Base-by-base conservation (phyloP, 2,329 filamentous ascomycete species). In the Alternaria rosae region DNA sequence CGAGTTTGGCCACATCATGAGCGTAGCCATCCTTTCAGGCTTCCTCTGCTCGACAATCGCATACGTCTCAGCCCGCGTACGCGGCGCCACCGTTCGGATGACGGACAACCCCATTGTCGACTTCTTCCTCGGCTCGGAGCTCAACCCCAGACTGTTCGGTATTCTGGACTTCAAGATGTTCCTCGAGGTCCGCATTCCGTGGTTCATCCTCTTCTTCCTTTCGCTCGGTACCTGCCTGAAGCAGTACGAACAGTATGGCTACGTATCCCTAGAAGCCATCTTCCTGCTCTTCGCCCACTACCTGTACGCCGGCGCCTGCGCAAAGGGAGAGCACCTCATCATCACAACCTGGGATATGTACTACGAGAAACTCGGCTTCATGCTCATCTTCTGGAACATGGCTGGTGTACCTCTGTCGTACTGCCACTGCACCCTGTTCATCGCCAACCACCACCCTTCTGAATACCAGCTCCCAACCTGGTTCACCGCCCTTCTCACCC, bases 371-470 rank as follows among this genome's bases (percentile, higher is more conserved):
- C 94, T 92, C 88, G 93, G 93, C 54, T 97, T 97, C 84, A 97
- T 97, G 93, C 87, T 97, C 69, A 96, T 96, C 80, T 97, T 97
- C 87, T 97, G 93, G 93, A 97, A 97, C 81, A 85, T 97, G 78
- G 93, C 93, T 48, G 93, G 93, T 69, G 93, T 97, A 25, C 93
- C 93, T 13, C 85, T 97, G 54, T 93, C 89, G 57, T 97, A 97
- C 86, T 97, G 93, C 83, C 93, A 97, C 84, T 95, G 92, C 86
- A 94, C 92, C 51, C 88, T 97, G 72, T 97, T 92, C 82, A 86
- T 97, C 53, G 93, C 93, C 69, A 94, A 91, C 80, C 93, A 96
- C 79, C 82, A 91, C 73, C 91, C 94, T 0, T 85, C 88, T 35
- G 88, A 88, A 60, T 97, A 97, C 81, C 85, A 85, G 55, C 94